phyloP scores from a whole-genome alignment of 2,329 filamentous ascomycete species.

The Madurella mycetomatis region DNA sequence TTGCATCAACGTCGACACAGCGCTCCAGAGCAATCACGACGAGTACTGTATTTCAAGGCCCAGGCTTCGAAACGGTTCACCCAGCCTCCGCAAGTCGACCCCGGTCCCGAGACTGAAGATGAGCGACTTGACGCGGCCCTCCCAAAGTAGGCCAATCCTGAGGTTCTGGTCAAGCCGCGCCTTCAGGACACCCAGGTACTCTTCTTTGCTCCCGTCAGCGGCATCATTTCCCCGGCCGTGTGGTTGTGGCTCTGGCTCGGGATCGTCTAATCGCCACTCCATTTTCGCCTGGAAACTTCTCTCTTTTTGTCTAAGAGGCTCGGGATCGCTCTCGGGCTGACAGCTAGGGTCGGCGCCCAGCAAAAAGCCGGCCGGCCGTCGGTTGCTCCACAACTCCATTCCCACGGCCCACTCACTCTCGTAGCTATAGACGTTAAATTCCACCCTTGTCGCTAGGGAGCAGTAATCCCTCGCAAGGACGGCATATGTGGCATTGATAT shows the following conservation, averaged over 20 bases:
- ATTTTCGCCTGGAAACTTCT: conserved; percentile 48
- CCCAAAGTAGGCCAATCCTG: conserved; percentile 83
- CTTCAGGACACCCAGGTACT: conserved; percentile 83
- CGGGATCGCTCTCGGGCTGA: conserved; percentile 15
- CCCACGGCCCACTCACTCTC: conserved; percentile 91
- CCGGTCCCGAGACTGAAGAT: conserved; percentile 86
- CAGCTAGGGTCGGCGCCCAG: conserved; percentile 33
- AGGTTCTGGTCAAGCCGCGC: conserved; percentile 84
- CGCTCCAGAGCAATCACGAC: conserved; percentile 41
- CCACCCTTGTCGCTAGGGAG: conserved; percentile 83
- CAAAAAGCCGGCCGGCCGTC: conserved; percentile 36
- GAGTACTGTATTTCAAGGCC: conserved; percentile 81
- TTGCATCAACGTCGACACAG: neutral
- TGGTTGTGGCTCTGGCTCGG: conserved; percentile 16
- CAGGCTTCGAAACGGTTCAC: conserved; percentile 71
- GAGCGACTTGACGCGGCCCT: conserved; percentile 85
- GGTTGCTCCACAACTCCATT: conserved; percentile 84
- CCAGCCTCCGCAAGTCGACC: conserved; percentile 71
- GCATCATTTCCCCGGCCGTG: conserved; percentile 1
- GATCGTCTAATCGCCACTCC: conserved; percentile 45
- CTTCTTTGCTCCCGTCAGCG: conserved; percentile 39
- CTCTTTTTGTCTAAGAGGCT: conserved; percentile 28
- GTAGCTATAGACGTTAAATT: conserved; percentile 98
- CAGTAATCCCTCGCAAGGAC: conserved; percentile 80
- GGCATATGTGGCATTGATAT: conserved; percentile 84